These are phyloP conservation scores for Monocercomonoides exilis DNA, from an alignment of 78 protist genomes.

Conservation along the genomic window DNA sequence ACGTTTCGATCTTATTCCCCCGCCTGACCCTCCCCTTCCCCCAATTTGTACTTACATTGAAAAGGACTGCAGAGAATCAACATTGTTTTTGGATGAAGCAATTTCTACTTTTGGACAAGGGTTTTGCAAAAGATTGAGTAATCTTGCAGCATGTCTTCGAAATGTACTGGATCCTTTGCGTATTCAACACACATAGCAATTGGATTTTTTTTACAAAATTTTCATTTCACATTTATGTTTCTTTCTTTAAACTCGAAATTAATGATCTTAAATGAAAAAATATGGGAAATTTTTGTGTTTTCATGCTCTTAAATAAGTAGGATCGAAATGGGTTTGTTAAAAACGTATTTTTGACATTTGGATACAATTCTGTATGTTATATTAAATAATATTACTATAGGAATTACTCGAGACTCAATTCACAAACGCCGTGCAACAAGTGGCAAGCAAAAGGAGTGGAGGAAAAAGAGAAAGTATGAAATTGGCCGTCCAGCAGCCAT, in stretches of 20 bases:
- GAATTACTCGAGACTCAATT: conserved; percentile 58
- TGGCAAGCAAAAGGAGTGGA: conserved; percentile 45
- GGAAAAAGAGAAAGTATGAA: conserved; percentile 87
- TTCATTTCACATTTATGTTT: background rate
- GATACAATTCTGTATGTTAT: background rate
- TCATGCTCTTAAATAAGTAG: background rate
- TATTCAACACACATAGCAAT: background rate
- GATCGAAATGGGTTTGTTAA: conserved; percentile 49
- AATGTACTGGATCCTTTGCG: background rate
- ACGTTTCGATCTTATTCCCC: no score
- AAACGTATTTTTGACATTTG: background rate
- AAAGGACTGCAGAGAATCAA: background rate
- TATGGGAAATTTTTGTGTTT: background rate
- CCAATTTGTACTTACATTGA: no score
- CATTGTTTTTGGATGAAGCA: background rate
- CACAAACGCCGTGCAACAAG: conserved; percentile 89
- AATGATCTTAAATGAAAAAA: background rate
- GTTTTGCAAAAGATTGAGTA: no score
- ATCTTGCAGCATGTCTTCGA: no score
- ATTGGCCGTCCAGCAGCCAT: conserved; percentile 88
- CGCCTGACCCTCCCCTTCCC: no score
- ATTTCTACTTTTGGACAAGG: background rate
- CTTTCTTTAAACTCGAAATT: background rate
- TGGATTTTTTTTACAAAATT: background rate
- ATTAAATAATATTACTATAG: conserved; percentile 9